Evolutionary conservation across 1,284 basidiomycete genomes (phyloP).

Genomic region (Pyrrhoderma lamaoense): DNA sequence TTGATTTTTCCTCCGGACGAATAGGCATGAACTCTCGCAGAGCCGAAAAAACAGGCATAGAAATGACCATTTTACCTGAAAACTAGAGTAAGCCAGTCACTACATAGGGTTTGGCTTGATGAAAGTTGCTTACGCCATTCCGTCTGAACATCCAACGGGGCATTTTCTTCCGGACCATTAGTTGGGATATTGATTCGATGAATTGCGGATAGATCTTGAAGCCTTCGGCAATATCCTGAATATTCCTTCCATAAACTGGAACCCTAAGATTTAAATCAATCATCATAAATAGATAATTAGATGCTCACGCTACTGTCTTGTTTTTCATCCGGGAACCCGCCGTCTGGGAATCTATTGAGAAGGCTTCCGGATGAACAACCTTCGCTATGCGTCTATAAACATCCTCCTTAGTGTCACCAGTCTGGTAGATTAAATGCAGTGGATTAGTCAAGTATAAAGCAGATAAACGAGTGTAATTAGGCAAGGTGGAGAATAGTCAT

Average conservation of each 20-base stretch:
- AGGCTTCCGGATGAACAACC: slow-evolving; percentile 16
- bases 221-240: slow-evolving; percentile 16
- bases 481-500: not conserved
- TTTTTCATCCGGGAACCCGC: slow-evolving; percentile 17
- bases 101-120: not conserved
- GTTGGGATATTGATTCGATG: slow-evolving; percentile 7
- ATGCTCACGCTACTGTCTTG: slow-evolving; percentile 15
- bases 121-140: slow-evolving; percentile 13
- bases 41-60: slow-evolving; percentile 14
- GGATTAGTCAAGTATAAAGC: too few species aligned
- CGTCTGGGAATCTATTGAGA: slow-evolving; percentile 10
- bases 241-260: slow-evolving; percentile 18
- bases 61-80: slow-evolving; percentile 13
- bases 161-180: slow-evolving; percentile 8
- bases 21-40: slow-evolving; percentile 15
- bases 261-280: not conserved
- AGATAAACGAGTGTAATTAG: not conserved
- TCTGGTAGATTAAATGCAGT: not conserved
- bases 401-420: slow-evolving; percentile 16
- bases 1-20: slow-evolving; percentile 15
- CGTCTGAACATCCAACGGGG: slow-evolving; percentile 10
- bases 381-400: slow-evolving; percentile 16
- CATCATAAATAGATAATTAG: not conserved
- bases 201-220: slow-evolving; percentile 10
- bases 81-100: not conserved